Percentiles rank a stretch among this genome's conserved stretches.
Conservation (phyloP, 768 basidiomycete species). For the Xanthoconium purpureum region DNA sequence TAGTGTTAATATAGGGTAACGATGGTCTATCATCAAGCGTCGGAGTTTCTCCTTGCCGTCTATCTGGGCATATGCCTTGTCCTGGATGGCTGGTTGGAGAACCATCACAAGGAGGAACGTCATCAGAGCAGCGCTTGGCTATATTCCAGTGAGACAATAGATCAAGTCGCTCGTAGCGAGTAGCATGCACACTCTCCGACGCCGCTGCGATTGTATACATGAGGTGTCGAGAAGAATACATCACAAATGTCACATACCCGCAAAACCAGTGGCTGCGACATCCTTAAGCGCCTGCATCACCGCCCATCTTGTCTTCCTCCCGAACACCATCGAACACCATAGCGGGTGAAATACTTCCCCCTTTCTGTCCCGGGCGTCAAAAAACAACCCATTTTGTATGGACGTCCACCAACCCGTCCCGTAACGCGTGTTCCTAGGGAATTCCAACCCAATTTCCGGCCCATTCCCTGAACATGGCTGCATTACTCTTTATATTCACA, state of each 20-base stretch:
- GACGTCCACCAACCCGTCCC: conserved; percentile 21
- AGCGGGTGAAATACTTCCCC: conserved; percentile 9
- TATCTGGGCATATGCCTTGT: conserved; percentile 15
- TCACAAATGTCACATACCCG: neutral
- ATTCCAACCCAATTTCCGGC: conserved; percentile 14
- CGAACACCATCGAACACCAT: conserved; percentile 19
- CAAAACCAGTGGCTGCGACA: conserved; percentile 16
- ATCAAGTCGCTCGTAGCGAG: neutral
- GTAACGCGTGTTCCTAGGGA: conserved; percentile 29
- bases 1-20: conserved; percentile 37
- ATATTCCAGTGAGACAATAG: neutral
- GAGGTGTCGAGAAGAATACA: neutral
- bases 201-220: conserved; percentile 3
- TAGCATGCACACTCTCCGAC: conserved; percentile 15
- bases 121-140: conserved; percentile 9
- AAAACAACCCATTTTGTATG: neutral
- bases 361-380: neutral
- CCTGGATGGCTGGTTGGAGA: conserved; percentile 17
- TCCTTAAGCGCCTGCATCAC: conserved; percentile 12
- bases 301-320: neutral
- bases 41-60: conserved; percentile 20
- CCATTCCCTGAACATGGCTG: conserved; percentile 3
- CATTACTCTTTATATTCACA: conserved; percentile 16
- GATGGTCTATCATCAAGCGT: conserved; percentile 11
- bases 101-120: conserved; percentile 18